Evolutionary conservation across 441 rosid genomes (phyloP), one percentile per base, ranked within the genome.

Genomic region (Arabidopsis hybrid): DNA sequence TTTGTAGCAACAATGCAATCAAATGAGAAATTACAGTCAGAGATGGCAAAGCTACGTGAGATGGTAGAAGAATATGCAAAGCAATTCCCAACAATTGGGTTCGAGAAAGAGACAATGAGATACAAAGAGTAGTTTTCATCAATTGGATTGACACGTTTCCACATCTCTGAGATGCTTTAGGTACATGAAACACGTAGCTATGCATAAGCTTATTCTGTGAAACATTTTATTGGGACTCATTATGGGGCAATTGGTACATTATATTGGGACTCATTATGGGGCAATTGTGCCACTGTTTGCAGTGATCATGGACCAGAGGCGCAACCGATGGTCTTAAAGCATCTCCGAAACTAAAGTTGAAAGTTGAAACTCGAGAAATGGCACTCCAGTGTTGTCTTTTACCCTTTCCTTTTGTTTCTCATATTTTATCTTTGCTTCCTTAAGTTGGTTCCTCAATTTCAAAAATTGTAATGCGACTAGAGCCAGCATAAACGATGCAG

Each of bases 41-140:
- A 86, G 84, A 86, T 91, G 65, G 75, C 83, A 21, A 84, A 89
- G 75, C 86, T 93, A 50, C 86, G 93, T 18, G 83, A 81, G 0
- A 83, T 80, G 70, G 98, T 93, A 52, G 95, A 87, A 82, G 97
- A 83, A 71, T 88, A 81, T 60, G 97, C 98, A 1, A 91, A 91
- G 74, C 91, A 83, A 56, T 93, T 93, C 74, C 93, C 97, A 3
- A 93, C 98, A 8, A 76, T 93, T 57, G 98, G 98, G 66, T 93
- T 93, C 67, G 93, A 88, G 85, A 93, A 91, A 83, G 98, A 90
- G 78, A 84, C 92, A 4, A 91, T 91, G 96, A 88, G 83, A 80
- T 91, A 85, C 89, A 90, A 84, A 82, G 82, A 85, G 72, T 93
- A 73, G 78, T 38, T 74, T 13, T 5, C 56, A 61, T 53, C 45